Percentiles rank a stretch among this genome's conserved stretches.
Evolutionary conservation across 148 eudicot species (phyloP).

Genomic region (Cornus florida): DNA sequence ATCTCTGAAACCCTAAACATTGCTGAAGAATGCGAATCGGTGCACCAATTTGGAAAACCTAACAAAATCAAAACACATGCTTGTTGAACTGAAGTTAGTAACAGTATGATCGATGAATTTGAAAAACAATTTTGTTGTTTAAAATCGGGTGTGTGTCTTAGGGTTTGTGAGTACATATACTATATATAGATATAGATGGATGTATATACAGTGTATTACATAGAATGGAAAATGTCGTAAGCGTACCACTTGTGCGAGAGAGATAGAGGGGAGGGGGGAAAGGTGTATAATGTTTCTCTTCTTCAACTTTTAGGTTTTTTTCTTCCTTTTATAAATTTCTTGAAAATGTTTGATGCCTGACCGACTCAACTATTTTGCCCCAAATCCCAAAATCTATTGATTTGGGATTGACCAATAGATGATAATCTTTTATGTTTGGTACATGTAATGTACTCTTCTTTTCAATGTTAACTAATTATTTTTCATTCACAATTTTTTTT

Average conservation of each 20-base stretch:
- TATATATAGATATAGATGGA: neutral
- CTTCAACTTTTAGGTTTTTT: neutral
- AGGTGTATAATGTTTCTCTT: neutral
- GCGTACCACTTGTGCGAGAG: neutral
- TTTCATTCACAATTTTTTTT: no score
- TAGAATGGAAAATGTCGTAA: neutral
- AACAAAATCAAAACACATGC: neutral
- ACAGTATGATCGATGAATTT: neutral
- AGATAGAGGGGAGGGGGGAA: neutral
- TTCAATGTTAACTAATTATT: no score
- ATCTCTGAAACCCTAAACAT: slow-evolving; percentile 12
- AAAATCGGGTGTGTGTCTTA: neutral
- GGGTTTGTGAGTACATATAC: neutral
- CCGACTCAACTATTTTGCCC: no score
- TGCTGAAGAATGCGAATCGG: neutral
- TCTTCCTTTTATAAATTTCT: no score
- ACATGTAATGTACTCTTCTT: no score
- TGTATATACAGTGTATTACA: neutral
- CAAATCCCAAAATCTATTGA: no score
- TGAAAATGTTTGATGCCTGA: no score
- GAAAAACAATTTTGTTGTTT: neutral
- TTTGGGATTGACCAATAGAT: no score
- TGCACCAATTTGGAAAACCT: neutral
- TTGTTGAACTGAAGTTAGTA: neutral
- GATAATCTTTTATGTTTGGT: no score